phyloP scores from a whole-genome alignment of 2,329 filamentous ascomycete genomes.

The Aureobasidium vineae region DNA sequence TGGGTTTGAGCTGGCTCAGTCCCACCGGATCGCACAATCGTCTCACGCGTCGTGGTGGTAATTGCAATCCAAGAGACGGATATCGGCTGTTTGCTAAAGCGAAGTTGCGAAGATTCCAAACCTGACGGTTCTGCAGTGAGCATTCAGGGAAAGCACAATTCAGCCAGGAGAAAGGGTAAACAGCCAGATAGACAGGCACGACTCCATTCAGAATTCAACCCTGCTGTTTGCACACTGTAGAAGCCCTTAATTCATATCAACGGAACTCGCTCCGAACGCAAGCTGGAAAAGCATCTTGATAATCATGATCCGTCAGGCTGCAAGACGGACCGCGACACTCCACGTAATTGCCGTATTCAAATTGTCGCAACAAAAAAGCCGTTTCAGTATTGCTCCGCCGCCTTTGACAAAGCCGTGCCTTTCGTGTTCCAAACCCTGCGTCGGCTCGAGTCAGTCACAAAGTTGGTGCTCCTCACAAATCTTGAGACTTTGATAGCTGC shows the following conservation, averaged over 20 bases:
- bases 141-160: too few relatives aligned
- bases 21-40: too few relatives aligned
- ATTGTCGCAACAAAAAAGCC: not conserved
- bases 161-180: too few relatives aligned
- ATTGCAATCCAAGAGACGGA: too few relatives aligned
- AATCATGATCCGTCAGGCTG: not conserved
- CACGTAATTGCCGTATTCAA: not conserved
- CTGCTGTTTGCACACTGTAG: not conserved
- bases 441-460: constrained; percentile 1
- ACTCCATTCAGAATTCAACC: too few relatives aligned
- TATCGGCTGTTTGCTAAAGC: too few relatives aligned
- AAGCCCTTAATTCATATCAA: too few relatives aligned
- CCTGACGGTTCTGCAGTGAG: too few relatives aligned
- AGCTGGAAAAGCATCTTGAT: not conserved
- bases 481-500: constrained; percentile 11
- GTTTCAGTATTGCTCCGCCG: constrained; percentile 4
- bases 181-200: too few relatives aligned
- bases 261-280: not conserved
- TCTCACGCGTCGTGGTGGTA: too few relatives aligned
- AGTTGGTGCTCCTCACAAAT: constrained; percentile 1
- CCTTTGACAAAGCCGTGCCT: constrained; percentile 1
- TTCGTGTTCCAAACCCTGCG: constrained; percentile 3
- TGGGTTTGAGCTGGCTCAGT: too few relatives aligned
- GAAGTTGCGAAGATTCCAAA: too few relatives aligned
- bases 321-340: not conserved